Base-by-base conservation (phyloP, 495 filamentous ascomycete species). In the Pyronema omphalodes region DNA sequence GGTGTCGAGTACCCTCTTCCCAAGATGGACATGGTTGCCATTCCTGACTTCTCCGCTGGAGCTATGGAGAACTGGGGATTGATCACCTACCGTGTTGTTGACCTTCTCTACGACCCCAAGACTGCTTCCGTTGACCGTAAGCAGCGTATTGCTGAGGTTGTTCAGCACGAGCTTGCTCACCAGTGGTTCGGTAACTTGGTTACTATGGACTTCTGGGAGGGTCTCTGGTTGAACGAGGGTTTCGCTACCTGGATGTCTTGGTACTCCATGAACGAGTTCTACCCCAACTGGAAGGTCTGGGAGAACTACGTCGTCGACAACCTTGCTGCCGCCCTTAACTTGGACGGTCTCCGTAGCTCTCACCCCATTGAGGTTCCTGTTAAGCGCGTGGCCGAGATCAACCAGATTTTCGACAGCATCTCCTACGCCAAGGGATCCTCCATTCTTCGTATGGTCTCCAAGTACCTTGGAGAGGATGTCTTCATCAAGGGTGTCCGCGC, bases 11-110 rank as follows among this genome's bases (percentile, higher is more conserved):
- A 84, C 56, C 83, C 83, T 43, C 58, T 76, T 29, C 74, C 74
- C 12, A 98, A 98, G 74, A 94, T 95, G 87, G 91, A 98, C 70
- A 91, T 94, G 83, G 83, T 95, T 60, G 91, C 89, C 48, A 86
- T 98, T 66, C 91, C 88, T 19, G 89, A 96, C 67, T 95, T 95
- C 66, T 74, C 75, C 18, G 83, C 86, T 23, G 91, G 88, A 52
- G 91, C 91, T 50, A 98, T 98, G 91, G 91, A 98, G 76, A 98
- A 98, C 70, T 98, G 91, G 91, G 91, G 91, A 63, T 70, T 96
- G 53, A 80, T 98, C 56, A 98, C 89, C 15, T 96, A 95, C 71
- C 80, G 89, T 54, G 81, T 89, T 18, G 87, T 94, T 33, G 89
- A 93, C 67, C 65, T 96, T 54, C 76, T 98, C 58, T 77, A 93